Evolutionary conservation across 306 rosid genomes (phyloP), one percentile per base, ranked within the genome.

Genomic region (Vicia villosa): DNA sequence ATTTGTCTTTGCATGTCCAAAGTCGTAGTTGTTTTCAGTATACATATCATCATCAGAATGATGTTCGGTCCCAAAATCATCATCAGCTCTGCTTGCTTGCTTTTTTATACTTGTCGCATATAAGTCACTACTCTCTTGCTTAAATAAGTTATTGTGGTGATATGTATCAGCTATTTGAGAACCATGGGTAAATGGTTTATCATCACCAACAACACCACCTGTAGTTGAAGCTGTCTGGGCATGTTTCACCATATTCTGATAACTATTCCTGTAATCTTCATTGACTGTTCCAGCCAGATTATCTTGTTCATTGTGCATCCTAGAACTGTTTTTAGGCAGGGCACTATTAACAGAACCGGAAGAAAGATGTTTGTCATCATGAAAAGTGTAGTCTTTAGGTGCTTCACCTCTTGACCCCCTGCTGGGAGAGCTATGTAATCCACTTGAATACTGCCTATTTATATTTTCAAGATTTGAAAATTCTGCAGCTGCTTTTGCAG

Each of bases 401-500:
- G 69, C 70, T 81, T 86, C 86, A 66, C 68, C 59, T 72, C 77
- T 77, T 74, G 68, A 72, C 50, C 19, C 54, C 10, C 66, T 52
- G 50, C 40, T 67, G 55, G 74, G 59, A 78, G 83, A 68, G 47
- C 60, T 66, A 40, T 21, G 86, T 10, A 81, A 79, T 73, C 77
- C 91, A 51, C 76, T 70, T 62, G 97, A 82, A 68, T 82, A 46
- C 73, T 88, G 87, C 86, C 69, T 73, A 19, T 72, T 45, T 17
- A 83, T 67, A 50, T 78, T 80, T 62, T 70, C 90, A 66, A 80
- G 83, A 70, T 83, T 91, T 71, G 97, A 87, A 66, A 91, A 88
- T 74, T 88, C 96, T n/a, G 95, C 99, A 77, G 99, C 99, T 80
- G 99, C 99, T 79, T 96, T 84, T 58, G 99, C 99, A 78, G 99